phyloP scores from a whole-genome alignment of 345 rosid genomes.

The Toxicodendron radicans region DNA sequence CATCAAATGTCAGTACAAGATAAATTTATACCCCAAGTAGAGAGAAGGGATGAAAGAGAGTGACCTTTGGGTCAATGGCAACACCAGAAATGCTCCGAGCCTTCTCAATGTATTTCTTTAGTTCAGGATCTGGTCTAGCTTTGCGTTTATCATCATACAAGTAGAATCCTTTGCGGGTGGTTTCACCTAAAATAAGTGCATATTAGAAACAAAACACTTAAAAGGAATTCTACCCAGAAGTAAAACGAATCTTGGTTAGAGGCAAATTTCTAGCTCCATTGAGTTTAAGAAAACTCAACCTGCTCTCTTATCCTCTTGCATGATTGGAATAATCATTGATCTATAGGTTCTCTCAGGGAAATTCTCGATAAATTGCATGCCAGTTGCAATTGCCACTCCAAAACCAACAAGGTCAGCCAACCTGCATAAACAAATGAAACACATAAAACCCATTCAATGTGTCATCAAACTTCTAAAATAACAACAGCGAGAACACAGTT shows the following conservation, averaged over 20 bases:
- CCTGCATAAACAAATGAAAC: constrained; percentile 40
- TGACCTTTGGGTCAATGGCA: constrained; percentile 70
- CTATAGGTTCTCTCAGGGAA: constrained; percentile 82
- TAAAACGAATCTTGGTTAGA: constrained; percentile 1
- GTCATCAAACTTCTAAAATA: neutral
- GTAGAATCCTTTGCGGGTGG: constrained; percentile 81
- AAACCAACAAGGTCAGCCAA: constrained; percentile 89
- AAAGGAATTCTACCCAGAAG: constrained; percentile 12
- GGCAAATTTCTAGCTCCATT: neutral
- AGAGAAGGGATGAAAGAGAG: constrained; percentile 19
- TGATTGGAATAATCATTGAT: constrained; percentile 77
- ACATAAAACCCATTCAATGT: constrained; percentile 3
- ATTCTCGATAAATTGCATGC: constrained; percentile 68
- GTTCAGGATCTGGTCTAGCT: constrained; percentile 86
- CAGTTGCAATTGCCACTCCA: constrained; percentile 88
- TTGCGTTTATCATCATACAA: constrained; percentile 74
- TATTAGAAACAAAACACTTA: constrained; percentile 7
- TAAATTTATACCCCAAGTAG: constrained; percentile 1
- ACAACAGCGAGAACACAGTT: neutral
- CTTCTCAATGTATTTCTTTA: constrained; percentile 75
- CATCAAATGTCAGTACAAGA: neutral
- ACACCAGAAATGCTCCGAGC: constrained; percentile 78
- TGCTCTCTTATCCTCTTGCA: constrained; percentile 94
- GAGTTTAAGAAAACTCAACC: constrained; percentile 39
- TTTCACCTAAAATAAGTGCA: constrained; percentile 63